A percentile compares a stretch with the other conserved stretches of the same genome.
phyloP scores from a whole-genome alignment of 2,329 filamentous ascomycete genomes.

The Ophidiomyces ophidiicola region DNA sequence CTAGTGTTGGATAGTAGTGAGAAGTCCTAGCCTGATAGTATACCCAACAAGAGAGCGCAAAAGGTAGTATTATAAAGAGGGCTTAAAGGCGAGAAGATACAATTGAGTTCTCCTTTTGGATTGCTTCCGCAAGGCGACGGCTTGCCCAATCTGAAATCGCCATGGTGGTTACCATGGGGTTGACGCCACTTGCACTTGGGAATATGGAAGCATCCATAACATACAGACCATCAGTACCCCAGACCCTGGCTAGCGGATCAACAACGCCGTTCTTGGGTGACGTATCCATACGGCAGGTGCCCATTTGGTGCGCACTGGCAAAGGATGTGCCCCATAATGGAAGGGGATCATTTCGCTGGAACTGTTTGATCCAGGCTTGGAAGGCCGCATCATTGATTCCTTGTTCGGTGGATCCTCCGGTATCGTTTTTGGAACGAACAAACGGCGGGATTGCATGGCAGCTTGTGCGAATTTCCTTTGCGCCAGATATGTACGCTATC shows the following conservation, averaged over 20 bases:
- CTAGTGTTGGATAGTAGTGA: no score
- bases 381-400: conserved; percentile 45
- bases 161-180: conserved; percentile 43
- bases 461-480: conserved; percentile 61
- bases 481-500: conserved; percentile 66
- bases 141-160: conserved; percentile 39
- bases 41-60: no score
- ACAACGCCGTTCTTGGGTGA: conserved; percentile 34
- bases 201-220: conserved; percentile 41
- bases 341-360: conserved; percentile 37
- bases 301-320: conserved; percentile 42
- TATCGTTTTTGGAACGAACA: conserved; percentile 32
- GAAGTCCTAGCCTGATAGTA: no score
- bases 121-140: conserved; percentile 26
- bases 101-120: conserved; percentile 25
- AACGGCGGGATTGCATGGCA: conserved; percentile 55
- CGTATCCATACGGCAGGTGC: conserved; percentile 38
- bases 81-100: conserved; percentile 8
- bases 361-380: conserved; percentile 42
- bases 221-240: conserved; percentile 36
- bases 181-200: conserved; percentile 40
- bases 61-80: no score
- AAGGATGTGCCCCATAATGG: conserved; percentile 34
- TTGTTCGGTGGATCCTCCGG: conserved; percentile 20
- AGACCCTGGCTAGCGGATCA: conserved; percentile 35